phyloP scores from a whole-genome alignment of 139 green algal species.

The Volvox reticuliferus region DNA sequence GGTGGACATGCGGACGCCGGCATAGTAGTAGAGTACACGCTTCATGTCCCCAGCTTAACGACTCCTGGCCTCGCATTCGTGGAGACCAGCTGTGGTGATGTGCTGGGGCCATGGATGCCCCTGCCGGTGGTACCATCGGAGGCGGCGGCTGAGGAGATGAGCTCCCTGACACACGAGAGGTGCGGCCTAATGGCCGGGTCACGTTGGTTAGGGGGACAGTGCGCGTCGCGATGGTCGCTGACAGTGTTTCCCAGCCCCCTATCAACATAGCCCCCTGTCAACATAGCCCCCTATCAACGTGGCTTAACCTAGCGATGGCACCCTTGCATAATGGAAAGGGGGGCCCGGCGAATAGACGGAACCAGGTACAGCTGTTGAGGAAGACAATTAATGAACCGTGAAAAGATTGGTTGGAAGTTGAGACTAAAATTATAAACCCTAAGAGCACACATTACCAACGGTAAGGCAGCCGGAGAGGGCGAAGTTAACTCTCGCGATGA shows the following conservation, averaged over 20 bases:
- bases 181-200: too few species aligned
- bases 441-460: too few species aligned
- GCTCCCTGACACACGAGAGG: background rate
- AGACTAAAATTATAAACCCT: too few species aligned
- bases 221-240: too few species aligned
- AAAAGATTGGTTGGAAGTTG: too few species aligned
- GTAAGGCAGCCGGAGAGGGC: background rate
- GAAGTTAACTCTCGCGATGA: too few species aligned
- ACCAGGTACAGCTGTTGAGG: background rate
- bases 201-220: too few species aligned
- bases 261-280: too few species aligned
- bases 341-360: too few species aligned
- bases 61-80: conserved; percentile 3
- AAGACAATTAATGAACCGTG: background rate
- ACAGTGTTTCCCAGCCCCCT: too few species aligned
- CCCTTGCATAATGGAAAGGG: background rate
- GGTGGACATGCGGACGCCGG: background rate
- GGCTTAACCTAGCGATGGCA: background rate
- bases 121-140: background rate
- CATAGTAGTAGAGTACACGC: too few species aligned
- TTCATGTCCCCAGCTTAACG: background rate
- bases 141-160: background rate
- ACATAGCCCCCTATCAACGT: too few species aligned
- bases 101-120: conserved; percentile 9
- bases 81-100: conserved; percentile 18